Evolutionary conservation across 768 basidiomycete species (phyloP).

Genomic region (Pulveroboletus sp.): DNA sequence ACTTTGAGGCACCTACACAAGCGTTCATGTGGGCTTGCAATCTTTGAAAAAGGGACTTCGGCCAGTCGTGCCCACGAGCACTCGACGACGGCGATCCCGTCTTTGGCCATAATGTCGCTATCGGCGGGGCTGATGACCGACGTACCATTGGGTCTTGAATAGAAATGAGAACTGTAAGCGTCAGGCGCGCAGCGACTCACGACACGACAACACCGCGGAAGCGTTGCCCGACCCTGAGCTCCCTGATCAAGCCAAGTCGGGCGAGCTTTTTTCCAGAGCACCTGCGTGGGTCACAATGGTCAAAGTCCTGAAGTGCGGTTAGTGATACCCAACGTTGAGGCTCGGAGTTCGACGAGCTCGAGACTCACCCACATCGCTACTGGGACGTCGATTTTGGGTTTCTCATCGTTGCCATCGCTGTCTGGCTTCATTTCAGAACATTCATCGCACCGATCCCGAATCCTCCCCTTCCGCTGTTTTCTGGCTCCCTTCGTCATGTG

Average conservation of each 20-base stretch:
- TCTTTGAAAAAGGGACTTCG: constrained; percentile 93
- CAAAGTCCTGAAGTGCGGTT: constrained; percentile 98
- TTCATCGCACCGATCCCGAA: no score
- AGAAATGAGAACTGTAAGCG: not conserved
- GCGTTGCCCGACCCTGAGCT: constrained; percentile 78
- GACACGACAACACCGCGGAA: constrained; percentile 94
- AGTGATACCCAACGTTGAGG: no score
- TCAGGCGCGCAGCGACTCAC: constrained; percentile 48
- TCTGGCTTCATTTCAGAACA: no score
- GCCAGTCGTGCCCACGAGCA: constrained; percentile 97
- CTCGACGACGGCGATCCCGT: constrained; percentile 94
- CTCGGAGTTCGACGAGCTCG: no score
- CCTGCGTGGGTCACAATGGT: constrained; percentile 91
- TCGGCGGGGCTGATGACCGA: constrained; percentile 81
- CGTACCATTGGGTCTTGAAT: constrained; percentile 75
- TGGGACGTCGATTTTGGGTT: no score
- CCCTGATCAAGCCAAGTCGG: constrained; percentile 78
- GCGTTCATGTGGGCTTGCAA: constrained; percentile 89
- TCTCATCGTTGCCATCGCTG: no score
- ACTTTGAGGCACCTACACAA: constrained; percentile 66
- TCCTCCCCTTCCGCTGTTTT: no score
- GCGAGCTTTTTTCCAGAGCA: constrained; percentile 90
- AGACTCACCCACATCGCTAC: no score
- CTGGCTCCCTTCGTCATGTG: no score
- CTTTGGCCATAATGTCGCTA: constrained; percentile 66